phyloP scores from a whole-genome alignment of 352 stramenopile species.

The Pythium rhizo-oryzae region DNA sequence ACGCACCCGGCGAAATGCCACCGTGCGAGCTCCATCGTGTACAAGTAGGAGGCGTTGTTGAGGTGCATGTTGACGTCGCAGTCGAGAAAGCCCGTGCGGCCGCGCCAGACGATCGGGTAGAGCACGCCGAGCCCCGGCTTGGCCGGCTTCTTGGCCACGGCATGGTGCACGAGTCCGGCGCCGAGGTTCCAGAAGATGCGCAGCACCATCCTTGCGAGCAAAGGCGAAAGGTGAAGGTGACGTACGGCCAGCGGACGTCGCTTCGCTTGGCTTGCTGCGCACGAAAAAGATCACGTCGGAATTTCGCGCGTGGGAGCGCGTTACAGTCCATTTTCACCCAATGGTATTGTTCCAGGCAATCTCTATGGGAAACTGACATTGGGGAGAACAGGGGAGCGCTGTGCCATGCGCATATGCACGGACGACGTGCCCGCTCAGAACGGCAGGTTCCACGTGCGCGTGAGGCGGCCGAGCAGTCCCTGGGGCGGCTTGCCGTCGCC shows the following conservation, averaged over 20 bases:
- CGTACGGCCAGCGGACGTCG: background rate
- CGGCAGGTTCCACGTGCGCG: constrained; percentile 34
- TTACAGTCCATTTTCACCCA: constrained; percentile 25
- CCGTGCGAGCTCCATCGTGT: constrained; percentile 79
- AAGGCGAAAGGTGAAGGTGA: background rate
- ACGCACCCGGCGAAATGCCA: constrained; percentile 61
- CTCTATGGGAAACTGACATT: constrained; percentile 10
- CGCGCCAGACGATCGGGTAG: constrained; percentile 65
- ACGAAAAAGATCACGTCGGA: constrained; percentile 15
- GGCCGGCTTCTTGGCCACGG: constrained; percentile 44
- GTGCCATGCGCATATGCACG: no score
- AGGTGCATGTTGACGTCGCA: constrained; percentile 83
- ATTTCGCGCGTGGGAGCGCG: background rate
- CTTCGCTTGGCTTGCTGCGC: background rate
- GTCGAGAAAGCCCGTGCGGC: constrained; percentile 62
- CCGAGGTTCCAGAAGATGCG: constrained; percentile 68
- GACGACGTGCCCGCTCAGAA: no score
- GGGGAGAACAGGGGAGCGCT: no score
- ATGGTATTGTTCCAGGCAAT: constrained; percentile 19
- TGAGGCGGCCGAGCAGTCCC: constrained; percentile 22
- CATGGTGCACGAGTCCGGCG: constrained; percentile 47
- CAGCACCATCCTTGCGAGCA: constrained; percentile 57
- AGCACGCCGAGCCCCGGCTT: constrained; percentile 50
- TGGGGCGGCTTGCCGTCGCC: constrained; percentile 17
- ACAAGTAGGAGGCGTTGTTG: constrained; percentile 83